Percentiles rank a stretch among this genome's conserved stretches.
phyloP scores from a whole-genome alignment of 345 rosid genomes.

The Cardamine resedifolia region DNA sequence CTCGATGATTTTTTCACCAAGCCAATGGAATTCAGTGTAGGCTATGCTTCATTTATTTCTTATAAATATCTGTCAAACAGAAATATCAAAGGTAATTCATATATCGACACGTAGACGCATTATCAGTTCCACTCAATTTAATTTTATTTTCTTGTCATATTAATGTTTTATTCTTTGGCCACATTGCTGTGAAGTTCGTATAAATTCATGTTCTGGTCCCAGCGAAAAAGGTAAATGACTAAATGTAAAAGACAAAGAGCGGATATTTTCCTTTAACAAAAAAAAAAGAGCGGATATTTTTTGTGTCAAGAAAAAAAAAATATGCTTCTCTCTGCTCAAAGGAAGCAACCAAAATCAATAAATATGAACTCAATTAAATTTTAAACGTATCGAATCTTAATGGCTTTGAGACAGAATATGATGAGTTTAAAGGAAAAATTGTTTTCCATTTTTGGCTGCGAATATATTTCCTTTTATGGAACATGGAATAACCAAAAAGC shows the following conservation, averaged over 20 bases:
- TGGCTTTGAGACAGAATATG: conserved; percentile 32
- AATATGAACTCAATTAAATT: conserved; percentile 22
- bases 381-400: conserved; percentile 23
- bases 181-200: conserved; percentile 26
- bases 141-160: conserved; percentile 10
- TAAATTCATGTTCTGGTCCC: conserved; percentile 37
- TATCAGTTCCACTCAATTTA: conserved; percentile 30
- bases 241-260: not conserved
- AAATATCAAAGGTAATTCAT: not conserved
- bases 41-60: conserved; percentile 9
- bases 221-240: conserved; percentile 4
- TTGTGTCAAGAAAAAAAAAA: conserved; percentile 12
- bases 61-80: not conserved
- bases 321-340: conserved; percentile 27
- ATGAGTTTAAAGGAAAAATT: conserved; percentile 3
- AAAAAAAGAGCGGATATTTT: conserved; percentile 1
- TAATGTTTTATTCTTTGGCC: conserved; percentile 34
- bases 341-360: conserved; percentile 27
- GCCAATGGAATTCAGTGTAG: conserved; percentile 8
- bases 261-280: not conserved
- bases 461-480: conserved; percentile 42
- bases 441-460: conserved; percentile 30
- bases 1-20: not conserved
- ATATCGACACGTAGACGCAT: conserved; percentile 35
- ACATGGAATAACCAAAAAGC: conserved; percentile 29